Conservation (phyloP, 345 rosid species). For the Litchi chinensis region DNA sequence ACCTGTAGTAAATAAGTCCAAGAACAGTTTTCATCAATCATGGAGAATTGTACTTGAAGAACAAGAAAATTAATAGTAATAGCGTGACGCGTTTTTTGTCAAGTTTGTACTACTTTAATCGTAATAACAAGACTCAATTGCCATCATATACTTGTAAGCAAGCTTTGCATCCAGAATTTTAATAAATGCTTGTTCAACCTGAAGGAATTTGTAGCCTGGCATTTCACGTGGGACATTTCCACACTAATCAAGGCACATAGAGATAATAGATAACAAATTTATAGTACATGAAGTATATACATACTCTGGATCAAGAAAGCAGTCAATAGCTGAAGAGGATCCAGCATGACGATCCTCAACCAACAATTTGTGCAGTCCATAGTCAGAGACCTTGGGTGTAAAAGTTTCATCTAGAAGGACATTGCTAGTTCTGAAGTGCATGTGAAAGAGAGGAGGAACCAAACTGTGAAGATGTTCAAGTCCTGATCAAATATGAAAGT, state of each 20-base stretch:
- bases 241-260: too few species aligned
- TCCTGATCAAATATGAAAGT: conserved; percentile 35
- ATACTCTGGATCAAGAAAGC: conserved; percentile 53
- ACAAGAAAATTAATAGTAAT: neutral
- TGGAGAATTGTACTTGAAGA: neutral
- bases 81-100: neutral
- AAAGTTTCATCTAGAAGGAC: conserved; percentile 45
- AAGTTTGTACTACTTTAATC: neutral
- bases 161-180: too few species aligned
- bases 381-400: conserved; percentile 47
- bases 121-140: neutral
- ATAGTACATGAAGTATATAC: conserved; percentile 16
- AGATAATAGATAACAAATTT: too few species aligned
- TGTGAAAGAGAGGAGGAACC: conserved; percentile 48
- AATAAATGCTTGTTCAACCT: too few species aligned
- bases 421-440: conserved; percentile 52
- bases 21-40: neutral
- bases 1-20: conserved; percentile 23
- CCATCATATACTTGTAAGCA: neutral
- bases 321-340: conserved; percentile 47
- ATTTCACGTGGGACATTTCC: too few species aligned
- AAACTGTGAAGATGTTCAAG: conserved; percentile 50
- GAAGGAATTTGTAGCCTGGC: too few species aligned
- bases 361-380: conserved; percentile 36
- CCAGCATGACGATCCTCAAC: conserved; percentile 24